Evolutionary conservation across 1,139 yeast species (phyloP), one percentile per base, ranked within the genome.

Genomic region (Magnusiomyces clavatus): DNA sequence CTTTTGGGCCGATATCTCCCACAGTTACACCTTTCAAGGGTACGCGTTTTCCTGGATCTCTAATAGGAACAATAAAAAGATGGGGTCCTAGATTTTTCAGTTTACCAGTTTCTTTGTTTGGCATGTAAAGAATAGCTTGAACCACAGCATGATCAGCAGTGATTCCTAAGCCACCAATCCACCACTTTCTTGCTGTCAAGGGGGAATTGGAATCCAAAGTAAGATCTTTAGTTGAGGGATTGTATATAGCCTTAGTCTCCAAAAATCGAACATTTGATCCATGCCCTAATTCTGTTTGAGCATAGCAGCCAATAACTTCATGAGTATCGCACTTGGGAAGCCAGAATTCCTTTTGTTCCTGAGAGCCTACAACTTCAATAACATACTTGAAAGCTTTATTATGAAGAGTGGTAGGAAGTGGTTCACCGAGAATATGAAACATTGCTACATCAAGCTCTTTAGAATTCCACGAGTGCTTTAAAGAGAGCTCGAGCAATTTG

Each of bases 121-220:
- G 74, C 42, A 82, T 85, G 51, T 81, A 75, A 34, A 83, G 86
- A 55, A 81, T 76, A 37, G 92, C 90, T 61, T 81, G 85, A 41
- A 77, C 80, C 35, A 81, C 77, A 29, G 84, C 72, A 67, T 84
- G 90, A 47, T 86, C 83, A 8, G 92, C 81, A 19, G 87, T 80
- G 63, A 83, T 86, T 8, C 90, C 92, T 50, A 92, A 90, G 64
- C 92, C 92, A 51, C 94, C 94, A 63, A 85, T 84, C 94, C 94
- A 85, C 90, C 90, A 85, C 69, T 85, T 85, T 51, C 80, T 57
- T 84, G 77, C 50, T 74, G 66, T 59, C 4, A 44, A 35, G 11
- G 17, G 31, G 6, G 35, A 38, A 19, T 44, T 44, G 14, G 47
- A 44, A 14, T 24, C 35, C 17, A 44, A 13, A 6, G 20, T 39